Conservation (phyloP, 2,329 filamentous ascomycete genomes). For the Epichloe festucae region DNA sequence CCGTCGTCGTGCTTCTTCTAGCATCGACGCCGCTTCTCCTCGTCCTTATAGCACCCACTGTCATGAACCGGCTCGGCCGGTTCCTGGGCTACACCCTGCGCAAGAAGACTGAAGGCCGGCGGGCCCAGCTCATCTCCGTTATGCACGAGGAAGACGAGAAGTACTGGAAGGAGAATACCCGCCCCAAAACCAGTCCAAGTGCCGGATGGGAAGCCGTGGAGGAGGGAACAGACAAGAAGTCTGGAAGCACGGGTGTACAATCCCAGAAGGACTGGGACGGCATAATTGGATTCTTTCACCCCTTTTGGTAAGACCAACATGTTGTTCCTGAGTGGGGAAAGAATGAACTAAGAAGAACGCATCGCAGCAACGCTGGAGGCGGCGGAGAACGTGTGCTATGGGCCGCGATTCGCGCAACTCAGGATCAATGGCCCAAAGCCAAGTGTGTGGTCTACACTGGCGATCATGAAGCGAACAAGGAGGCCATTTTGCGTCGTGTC, state of each 20-base stretch:
- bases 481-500: constrained; percentile 63
- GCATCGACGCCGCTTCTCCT: constrained; percentile 10
- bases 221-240: constrained; percentile 42
- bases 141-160: constrained; percentile 33
- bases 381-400: constrained; percentile 93
- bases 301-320: constrained; percentile 61
- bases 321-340: neutral
- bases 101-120: constrained; percentile 50
- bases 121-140: constrained; percentile 40
- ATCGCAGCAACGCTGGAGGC: constrained; percentile 73
- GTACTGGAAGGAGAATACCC: constrained; percentile 20
- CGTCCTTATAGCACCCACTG: constrained; percentile 14
- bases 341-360: constrained; percentile 2
- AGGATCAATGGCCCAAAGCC: constrained; percentile 75
- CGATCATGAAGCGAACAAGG: constrained; percentile 77
- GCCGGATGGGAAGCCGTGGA: constrained; percentile 60
- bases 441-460: constrained; percentile 92
- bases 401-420: constrained; percentile 86
- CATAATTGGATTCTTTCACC: constrained; percentile 92
- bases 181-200: constrained; percentile 29
- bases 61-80: constrained; percentile 23
- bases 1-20: constrained; percentile 13
- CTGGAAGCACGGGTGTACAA: constrained; percentile 16
- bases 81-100: constrained; percentile 47
- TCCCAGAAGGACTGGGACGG: constrained; percentile 58